Percentiles rank a stretch among this genome's conserved stretches.
Conservation (phyloP, 768 basidiomycete species). For the Hericium alpestre region DNA sequence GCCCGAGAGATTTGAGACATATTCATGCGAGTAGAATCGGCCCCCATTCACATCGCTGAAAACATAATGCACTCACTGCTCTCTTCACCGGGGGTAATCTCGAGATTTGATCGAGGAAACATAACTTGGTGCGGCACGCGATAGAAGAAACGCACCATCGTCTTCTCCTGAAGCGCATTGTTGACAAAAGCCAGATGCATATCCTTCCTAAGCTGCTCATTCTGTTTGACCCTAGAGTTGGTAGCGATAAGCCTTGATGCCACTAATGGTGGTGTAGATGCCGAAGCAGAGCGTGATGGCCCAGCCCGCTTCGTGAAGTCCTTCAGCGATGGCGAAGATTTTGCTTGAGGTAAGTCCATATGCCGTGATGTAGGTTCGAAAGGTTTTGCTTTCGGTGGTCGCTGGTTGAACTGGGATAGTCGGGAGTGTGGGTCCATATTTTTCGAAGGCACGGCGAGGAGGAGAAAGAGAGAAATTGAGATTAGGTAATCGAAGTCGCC, state of each 20-base stretch:
- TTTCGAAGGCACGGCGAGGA: not conserved
- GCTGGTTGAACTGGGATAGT: constrained; percentile 64
- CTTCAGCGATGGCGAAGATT: constrained; percentile 29
- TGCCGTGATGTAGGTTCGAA: constrained; percentile 33
- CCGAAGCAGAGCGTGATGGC: constrained; percentile 14
- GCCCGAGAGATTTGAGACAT: too few species aligned
- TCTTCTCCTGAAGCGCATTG: constrained; percentile 69
- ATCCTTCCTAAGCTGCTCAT: constrained; percentile 65
- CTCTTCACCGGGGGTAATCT: not conserved
- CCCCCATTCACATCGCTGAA: too few species aligned
- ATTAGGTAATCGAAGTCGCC: not conserved
- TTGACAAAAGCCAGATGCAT: constrained; percentile 80
- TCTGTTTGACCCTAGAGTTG: constrained; percentile 68
- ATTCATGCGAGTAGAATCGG: too few species aligned
- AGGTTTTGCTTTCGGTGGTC: constrained; percentile 60
- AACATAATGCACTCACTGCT: too few species aligned
- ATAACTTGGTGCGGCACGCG: not conserved
- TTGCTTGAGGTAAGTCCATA: constrained; percentile 26
- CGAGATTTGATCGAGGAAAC: not conserved
- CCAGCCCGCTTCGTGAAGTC: constrained; percentile 31
- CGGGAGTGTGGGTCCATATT: constrained; percentile 73
- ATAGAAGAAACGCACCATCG: constrained; percentile 37
- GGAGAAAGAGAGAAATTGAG: not conserved
- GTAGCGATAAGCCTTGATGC: constrained; percentile 56
- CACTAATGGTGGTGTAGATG: constrained; percentile 13